These are phyloP conservation scores for Suhomyces terraborum DNA, from an alignment of 1,139 yeast genomes.

Conservation along the genomic window DNA sequence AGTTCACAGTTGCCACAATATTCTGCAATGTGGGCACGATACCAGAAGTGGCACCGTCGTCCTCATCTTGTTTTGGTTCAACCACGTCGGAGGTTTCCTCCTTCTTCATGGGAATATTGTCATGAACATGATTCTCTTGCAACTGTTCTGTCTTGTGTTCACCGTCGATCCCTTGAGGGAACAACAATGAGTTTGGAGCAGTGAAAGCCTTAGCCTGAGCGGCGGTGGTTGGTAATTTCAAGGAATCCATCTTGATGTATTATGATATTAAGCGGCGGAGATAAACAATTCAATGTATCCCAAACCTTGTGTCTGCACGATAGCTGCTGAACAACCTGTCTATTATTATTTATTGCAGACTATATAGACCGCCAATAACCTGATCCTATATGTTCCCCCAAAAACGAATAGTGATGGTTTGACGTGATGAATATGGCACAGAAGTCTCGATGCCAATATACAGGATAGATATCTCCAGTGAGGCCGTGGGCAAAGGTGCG, in stretches of 20 bases:
- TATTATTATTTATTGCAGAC: slow-evolving; percentile 15
- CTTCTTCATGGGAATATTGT: slow-evolving; percentile 25
- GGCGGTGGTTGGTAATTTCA: slow-evolving; percentile 78
- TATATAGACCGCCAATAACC: slow-evolving; percentile 12
- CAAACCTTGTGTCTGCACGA: slow-evolving; percentile 19
- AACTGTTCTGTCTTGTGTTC: slow-evolving; percentile 19
- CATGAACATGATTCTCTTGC: slow-evolving; percentile 12
- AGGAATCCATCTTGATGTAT: slow-evolving; percentile 58
- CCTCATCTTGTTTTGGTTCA: slow-evolving; percentile 52
- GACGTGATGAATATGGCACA: slow-evolving; percentile 11
- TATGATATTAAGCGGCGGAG: slow-evolving; percentile 23
- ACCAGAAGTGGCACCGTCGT: slow-evolving; percentile 79
- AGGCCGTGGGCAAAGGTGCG: slow-evolving; percentile 3
- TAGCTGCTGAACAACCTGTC: slow-evolving; percentile 12
- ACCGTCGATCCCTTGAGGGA: slow-evolving; percentile 52
- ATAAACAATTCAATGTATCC: slow-evolving; percentile 51
- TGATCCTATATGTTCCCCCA: slow-evolving; percentile 12
- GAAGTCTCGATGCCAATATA: slow-evolving; percentile 11
- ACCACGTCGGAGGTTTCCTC: slow-evolving; percentile 35
- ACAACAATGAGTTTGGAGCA: slow-evolving; percentile 64
- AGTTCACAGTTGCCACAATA: slow-evolving; percentile 96
- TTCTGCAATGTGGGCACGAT: slow-evolving; percentile 95
- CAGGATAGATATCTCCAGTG: slow-evolving; percentile 13
- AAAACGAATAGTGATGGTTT: slow-evolving; percentile 11
- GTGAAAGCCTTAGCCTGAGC: slow-evolving; percentile 77